Evolutionary conservation across 2,329 filamentous ascomycete genomes (phyloP).

Genomic region (Ophidiomyces ophidiicola): DNA sequence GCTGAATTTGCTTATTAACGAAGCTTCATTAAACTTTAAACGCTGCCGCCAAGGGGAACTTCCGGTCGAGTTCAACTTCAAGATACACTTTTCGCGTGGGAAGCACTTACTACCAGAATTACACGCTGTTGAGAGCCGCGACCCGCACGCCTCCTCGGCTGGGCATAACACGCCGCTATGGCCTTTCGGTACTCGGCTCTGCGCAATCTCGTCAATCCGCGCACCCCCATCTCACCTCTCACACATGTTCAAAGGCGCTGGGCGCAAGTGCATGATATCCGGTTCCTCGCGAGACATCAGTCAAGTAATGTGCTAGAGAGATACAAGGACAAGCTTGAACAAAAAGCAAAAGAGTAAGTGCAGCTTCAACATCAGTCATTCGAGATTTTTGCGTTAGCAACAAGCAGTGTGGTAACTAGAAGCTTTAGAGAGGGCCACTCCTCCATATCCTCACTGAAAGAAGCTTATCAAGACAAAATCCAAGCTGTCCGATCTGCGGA

Average conservation of each 20-base stretch:
- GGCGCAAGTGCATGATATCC: conserved; percentile 85
- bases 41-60: too few species aligned
- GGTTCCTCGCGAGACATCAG: conserved; percentile 72
- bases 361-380: not conserved
- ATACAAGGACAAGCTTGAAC: conserved; percentile 73
- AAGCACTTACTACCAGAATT: too few species aligned
- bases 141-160: not conserved
- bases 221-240: conserved; percentile 4
- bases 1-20: too few species aligned
- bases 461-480: conserved; percentile 78
- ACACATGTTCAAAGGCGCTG: conserved; percentile 55
- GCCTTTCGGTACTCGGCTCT: conserved; percentile 10
- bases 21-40: too few species aligned
- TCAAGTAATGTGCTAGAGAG: conserved; percentile 59
- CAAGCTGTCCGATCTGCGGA: conserved; percentile 51
- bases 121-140: not conserved
- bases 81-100: too few species aligned
- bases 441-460: conserved; percentile 48
- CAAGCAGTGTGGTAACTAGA: not conserved
- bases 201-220: conserved; percentile 10
- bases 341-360: conserved; percentile 58
- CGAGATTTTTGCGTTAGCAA: not conserved
- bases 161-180: not conserved
- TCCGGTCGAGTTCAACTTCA: too few species aligned
- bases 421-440: conserved; percentile 57